Conservation (phyloP, 2,329 filamentous ascomycete species). For the Talaromyces sp. region DNA sequence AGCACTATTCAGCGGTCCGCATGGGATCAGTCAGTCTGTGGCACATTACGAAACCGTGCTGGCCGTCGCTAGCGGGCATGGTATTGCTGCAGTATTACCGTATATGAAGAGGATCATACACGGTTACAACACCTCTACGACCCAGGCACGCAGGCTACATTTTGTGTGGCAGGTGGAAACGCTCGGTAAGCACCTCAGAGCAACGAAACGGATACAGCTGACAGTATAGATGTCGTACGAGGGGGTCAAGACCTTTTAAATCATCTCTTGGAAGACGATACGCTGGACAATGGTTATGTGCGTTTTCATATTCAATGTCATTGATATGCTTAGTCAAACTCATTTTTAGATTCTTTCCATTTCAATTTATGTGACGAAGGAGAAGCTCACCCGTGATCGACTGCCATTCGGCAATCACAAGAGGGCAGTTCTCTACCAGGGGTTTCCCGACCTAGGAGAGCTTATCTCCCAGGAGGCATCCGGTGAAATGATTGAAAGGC, state of each 20-base stretch:
- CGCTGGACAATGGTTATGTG: constrained; percentile 25
- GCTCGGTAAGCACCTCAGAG: constrained; percentile 17
- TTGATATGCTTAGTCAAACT: not conserved
- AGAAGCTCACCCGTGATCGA: constrained; percentile 17
- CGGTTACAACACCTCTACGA: constrained; percentile 28
- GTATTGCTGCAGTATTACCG: constrained; percentile 28
- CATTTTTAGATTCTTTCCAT: constrained; percentile 23
- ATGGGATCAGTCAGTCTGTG: constrained; percentile 26
- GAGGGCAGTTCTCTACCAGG: constrained; percentile 20
- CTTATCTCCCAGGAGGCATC: constrained; percentile 21
- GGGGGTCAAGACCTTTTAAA: constrained; percentile 20
- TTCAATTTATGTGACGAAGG: constrained; percentile 21
- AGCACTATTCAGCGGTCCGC: constrained; percentile 30
- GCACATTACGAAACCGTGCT: constrained; percentile 29
- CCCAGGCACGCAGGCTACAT: constrained; percentile 25
- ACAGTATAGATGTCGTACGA: constrained; percentile 16
- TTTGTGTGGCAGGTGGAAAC: constrained; percentile 31
- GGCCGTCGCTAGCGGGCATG: constrained; percentile 29
- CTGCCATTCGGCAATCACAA: constrained; percentile 20
- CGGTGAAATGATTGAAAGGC: constrained; percentile 20
- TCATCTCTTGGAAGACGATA: constrained; percentile 21
- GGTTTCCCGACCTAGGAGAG: constrained; percentile 18
- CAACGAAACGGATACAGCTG: constrained; percentile 6
- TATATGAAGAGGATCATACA: constrained; percentile 36
- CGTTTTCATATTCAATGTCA: constrained; percentile 9